phyloP scores from a whole-genome alignment of 345 rosid genomes.

The Eucalyptus guilfoylei region DNA sequence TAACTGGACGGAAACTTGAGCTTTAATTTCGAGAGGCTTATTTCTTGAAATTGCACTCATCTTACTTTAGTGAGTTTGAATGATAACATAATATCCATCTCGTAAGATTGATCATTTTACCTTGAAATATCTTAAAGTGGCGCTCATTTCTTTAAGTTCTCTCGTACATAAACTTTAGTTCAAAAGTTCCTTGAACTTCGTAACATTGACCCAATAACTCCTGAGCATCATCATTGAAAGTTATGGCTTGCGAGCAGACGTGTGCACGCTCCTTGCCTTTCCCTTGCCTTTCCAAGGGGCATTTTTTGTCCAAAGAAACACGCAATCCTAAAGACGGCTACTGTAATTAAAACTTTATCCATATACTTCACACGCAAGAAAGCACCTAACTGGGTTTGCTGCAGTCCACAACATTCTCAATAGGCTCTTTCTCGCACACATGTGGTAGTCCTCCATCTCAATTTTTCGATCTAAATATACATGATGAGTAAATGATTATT shows the following conservation, averaged over 20 bases:
- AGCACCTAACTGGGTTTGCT: not conserved
- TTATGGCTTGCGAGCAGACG: fast-evolving
- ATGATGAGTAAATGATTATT: not conserved
- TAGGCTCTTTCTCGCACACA: fast-evolving
- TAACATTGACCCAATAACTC: not conserved
- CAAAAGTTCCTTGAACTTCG: fast-evolving
- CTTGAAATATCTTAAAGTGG: too few species aligned
- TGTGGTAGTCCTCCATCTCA: not conserved
- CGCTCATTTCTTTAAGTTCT: not conserved
- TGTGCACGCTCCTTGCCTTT: not conserved
- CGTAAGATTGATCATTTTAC: too few species aligned
- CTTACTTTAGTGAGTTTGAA: not conserved
- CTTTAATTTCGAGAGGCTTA: fast-evolving
- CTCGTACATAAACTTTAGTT: not conserved
- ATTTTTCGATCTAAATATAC: not conserved
- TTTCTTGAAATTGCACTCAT: not conserved
- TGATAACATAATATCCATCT: fast-evolving
- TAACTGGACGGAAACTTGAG: fast-evolving
- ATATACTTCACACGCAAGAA: not conserved
- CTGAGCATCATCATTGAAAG: not conserved
- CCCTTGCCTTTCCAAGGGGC: too few species aligned
- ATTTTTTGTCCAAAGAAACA: not conserved
- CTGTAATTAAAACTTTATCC: not conserved
- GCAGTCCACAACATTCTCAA: not conserved
- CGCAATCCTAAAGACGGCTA: not conserved